A percentile compares a stretch with the other conserved stretches of the same genome.
These are phyloP conservation scores for Chlorella ohadii DNA, from an alignment of 139 green algal species.

Conservation along the genomic window DNA sequence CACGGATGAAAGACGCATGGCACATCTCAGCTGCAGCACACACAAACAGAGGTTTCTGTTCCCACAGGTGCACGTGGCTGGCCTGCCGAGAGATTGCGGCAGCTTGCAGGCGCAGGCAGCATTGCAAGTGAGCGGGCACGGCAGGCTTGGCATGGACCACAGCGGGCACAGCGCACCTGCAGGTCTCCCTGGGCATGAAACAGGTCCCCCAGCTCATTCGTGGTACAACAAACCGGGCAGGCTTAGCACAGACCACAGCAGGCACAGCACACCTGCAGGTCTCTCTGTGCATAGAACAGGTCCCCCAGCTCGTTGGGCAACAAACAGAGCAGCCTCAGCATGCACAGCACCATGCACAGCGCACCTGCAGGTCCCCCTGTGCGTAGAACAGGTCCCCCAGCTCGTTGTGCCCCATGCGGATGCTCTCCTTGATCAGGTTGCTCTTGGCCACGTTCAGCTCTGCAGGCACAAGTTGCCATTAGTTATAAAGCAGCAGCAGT, in stretches of 20 bases:
- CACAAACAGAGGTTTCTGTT: too few species aligned
- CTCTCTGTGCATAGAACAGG: neutral
- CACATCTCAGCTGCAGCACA: too few species aligned
- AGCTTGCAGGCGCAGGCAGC: too few species aligned
- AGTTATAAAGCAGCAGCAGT: too few species aligned
- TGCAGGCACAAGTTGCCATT: neutral
- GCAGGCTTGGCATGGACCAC: too few species aligned
- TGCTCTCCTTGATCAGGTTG: conserved; percentile 94
- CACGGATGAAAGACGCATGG: too few species aligned
- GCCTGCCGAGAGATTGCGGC: too few species aligned
- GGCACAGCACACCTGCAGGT: neutral
- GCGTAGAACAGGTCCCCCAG: conserved; percentile 89
- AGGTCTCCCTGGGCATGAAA: conserved; percentile 85
- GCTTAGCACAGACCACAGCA: too few species aligned
- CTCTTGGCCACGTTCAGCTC: conserved; percentile 80
- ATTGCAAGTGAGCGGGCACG: too few species aligned
- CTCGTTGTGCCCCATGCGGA: conserved; percentile 91
- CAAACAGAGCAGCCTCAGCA: neutral
- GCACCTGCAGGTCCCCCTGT: conserved; percentile 82
- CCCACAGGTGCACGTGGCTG: too few species aligned
- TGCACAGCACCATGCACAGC: neutral
- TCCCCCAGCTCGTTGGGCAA: neutral
- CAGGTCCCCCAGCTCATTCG: conserved; percentile 89
- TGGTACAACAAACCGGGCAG: too few species aligned
- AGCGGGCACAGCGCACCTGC: conserved; percentile 53